Evolutionary conservation across 2,329 filamentous ascomycete species (phyloP).

Genomic region (Aspergillus terreus): DNA sequence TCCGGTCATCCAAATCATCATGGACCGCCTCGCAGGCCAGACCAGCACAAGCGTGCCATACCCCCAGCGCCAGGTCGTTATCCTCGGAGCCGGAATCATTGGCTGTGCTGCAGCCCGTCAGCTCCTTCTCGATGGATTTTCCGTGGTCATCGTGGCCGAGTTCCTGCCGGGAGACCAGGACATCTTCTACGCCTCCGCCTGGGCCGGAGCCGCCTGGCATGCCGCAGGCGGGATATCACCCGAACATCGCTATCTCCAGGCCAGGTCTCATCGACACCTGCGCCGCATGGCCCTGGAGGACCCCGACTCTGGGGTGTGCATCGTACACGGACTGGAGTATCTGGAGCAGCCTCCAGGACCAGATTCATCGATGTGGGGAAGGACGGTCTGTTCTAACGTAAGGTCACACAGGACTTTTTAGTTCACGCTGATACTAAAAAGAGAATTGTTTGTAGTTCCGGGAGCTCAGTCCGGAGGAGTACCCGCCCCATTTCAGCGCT

Average conservation of each 20-base stretch:
- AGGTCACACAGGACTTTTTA: background rate
- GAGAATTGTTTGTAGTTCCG: conserved; percentile 27
- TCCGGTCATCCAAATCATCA: too few species aligned
- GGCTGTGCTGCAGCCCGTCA: conserved; percentile 36
- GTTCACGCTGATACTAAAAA: too few species aligned
- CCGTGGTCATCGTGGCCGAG: conserved; percentile 33
- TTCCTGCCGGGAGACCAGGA: conserved; percentile 35
- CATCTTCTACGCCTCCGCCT: conserved; percentile 37
- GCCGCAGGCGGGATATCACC: conserved; percentile 33
- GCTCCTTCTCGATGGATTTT: conserved; percentile 32
- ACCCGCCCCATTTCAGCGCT: conserved; percentile 29
- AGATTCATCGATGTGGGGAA: conserved; percentile 35
- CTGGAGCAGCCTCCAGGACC: conserved; percentile 29
- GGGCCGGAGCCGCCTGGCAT: conserved; percentile 40
- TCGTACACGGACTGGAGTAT: conserved; percentile 34
- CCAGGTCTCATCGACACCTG: conserved; percentile 31
- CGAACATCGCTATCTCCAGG: conserved; percentile 34
- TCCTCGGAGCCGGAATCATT: conserved; percentile 39
- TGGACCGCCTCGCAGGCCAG: background rate
- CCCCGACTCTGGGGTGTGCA: conserved; percentile 30
- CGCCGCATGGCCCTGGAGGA: conserved; percentile 33
- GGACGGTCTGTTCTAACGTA: conserved; percentile 33
- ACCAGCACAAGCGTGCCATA: conserved; percentile 28
- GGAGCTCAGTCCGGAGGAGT: conserved; percentile 27
- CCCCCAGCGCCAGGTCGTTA: conserved; percentile 32